Conservation (phyloP, 257 asterid species). For the Fraxinus pennsylvanica region DNA sequence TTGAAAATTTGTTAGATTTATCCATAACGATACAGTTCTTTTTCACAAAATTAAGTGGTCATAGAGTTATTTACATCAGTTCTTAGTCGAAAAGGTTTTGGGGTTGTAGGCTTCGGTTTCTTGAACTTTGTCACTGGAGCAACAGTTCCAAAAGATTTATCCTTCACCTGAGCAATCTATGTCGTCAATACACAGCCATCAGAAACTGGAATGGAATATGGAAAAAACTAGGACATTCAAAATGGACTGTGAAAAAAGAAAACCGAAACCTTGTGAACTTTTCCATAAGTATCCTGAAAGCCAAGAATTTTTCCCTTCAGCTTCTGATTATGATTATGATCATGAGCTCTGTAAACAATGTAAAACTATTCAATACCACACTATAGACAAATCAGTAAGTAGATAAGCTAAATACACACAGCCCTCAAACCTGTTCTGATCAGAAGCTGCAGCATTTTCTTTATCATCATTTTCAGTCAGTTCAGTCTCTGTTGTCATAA, state of each 20-base stretch:
- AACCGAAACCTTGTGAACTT: conserved; percentile 44
- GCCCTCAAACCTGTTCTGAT: conserved; percentile 65
- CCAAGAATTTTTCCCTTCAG: conserved; percentile 51
- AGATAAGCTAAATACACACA: conserved; percentile 5
- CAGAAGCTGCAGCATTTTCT: conserved; percentile 67
- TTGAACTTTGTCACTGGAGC: conserved; percentile 47
- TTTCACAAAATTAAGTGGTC: conserved; percentile 5
- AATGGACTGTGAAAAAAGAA: conserved; percentile 2
- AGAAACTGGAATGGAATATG: conserved; percentile 17
- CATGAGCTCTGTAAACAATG: conserved; percentile 45
- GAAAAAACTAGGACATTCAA: conserved; percentile 3
- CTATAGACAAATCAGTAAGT: conserved; percentile 13
- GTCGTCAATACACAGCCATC: conserved; percentile 4
- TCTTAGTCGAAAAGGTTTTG: conserved; percentile 94
- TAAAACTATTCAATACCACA: conserved; percentile 19
- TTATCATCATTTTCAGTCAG: conserved; percentile 54
- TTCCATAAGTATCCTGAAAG: conserved; percentile 29
- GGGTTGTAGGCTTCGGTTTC: conserved; percentile 84
- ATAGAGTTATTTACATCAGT: conserved; percentile 69
- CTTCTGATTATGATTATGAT: conserved; percentile 28
- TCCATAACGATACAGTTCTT: not conserved
- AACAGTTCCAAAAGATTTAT: conserved; percentile 35
- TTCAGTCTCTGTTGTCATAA: conserved; percentile 30
- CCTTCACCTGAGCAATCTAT: conserved; percentile 46
- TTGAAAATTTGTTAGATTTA: conserved; percentile 23